Base-by-base conservation (phyloP, 176 grass and related monocot species). In the Echinochloa phyllopogon region DNA sequence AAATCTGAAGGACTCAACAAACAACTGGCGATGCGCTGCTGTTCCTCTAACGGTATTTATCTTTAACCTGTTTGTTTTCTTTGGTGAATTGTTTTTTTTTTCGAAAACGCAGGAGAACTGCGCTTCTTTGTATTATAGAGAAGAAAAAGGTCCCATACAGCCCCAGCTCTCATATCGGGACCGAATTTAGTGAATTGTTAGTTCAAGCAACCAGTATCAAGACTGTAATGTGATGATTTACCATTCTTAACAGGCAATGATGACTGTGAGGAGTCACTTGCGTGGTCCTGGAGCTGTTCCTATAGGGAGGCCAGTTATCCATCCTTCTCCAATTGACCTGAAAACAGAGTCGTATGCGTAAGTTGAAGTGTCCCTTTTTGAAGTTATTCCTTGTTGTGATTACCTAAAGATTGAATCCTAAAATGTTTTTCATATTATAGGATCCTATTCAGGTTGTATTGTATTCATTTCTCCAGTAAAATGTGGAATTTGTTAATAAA, bases 11-110 rank as follows among this genome's bases (percentile, higher is more conserved):
- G 70, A 90, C 12, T 74, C 77, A 10, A 86, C 71, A 50, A 38
- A 86, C 33, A 94, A 94, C 53, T 94, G 93, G 93, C 78, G 86
- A 36, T 94, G 93, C 10, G 93, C 87, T 80, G 90, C 80, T 72
- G 87, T 86, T 82, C 93, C 90, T 1, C 40, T 94, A 64, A 88
- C 90, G 0, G 93, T 94, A 78, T 68, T 52, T 4, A 53, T 18
- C 13, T 67, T 40, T 38, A 15, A 4, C 36, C 47, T 68, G 15
- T 53, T 23, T 52, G 45, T 38, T 69, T 41, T 55, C 37, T 42
- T 24, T 23, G 48, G 48, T 24, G 13, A 55, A 41, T n/a, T n/a
- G n/a, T n/a, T n/a, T 45, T 45, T 45, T 45, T 45, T 45, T 45
- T 45, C 43, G 43, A 45, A 45, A 45, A 45, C 43, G n/a, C n/a